Conservation (phyloP, 257 asterid species). For the Penstemon barbatus region DNA sequence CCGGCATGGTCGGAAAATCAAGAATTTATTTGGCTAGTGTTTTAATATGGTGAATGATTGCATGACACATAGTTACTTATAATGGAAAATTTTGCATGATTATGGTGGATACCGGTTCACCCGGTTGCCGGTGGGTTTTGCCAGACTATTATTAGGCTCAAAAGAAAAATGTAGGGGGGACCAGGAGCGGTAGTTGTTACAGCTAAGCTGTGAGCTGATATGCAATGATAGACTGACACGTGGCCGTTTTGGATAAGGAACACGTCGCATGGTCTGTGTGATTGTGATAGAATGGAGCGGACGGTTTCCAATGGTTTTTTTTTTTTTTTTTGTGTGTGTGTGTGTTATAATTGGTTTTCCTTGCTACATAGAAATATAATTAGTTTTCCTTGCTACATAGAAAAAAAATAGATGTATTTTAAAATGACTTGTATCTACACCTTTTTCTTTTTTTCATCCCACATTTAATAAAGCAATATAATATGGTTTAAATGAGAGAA, state of each 20-base stretch:
- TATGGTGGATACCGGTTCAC: slow-evolving; percentile 17
- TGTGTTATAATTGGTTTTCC: no score
- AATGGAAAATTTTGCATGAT: slow-evolving; percentile 29
- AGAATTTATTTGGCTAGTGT: background rate
- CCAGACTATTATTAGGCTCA: background rate
- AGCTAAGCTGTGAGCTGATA: slow-evolving; percentile 9
- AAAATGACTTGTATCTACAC: no score
- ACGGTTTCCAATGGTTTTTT: no score
- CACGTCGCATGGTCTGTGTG: slow-evolving; percentile 22
- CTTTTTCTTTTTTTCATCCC: no score
- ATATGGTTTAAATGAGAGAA: no score
- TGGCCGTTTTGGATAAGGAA: slow-evolving; percentile 21
- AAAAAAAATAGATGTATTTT: no score
- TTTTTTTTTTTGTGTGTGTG: no score
- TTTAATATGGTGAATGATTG: background rate
- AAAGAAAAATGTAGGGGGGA: slow-evolving; percentile 18
- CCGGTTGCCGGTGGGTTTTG: slow-evolving; percentile 31
- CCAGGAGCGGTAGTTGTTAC: slow-evolving; percentile 14
- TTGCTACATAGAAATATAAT: no score
- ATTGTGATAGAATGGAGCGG: slow-evolving; percentile 22
- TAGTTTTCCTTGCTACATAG: no score
- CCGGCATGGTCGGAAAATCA: slow-evolving; percentile 29
- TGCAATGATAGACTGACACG: slow-evolving; percentile 19
- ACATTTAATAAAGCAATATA: no score
- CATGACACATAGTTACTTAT: slow-evolving; percentile 20